phyloP scores from a whole-genome alignment of 2,329 filamentous ascomycete genomes.

The Canariomyces notabilis region DNA sequence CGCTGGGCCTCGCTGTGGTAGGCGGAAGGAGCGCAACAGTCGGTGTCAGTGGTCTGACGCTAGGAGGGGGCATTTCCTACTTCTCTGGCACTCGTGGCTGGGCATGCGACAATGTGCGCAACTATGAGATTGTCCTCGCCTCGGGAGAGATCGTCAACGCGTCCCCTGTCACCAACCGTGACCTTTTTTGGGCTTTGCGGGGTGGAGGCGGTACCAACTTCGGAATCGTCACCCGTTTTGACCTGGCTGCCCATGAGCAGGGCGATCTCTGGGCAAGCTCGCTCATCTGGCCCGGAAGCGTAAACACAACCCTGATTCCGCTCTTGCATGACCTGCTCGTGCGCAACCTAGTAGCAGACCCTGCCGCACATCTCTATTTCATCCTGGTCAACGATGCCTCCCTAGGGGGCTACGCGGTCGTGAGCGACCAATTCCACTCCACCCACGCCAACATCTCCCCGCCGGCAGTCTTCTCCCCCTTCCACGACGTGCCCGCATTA shows the following conservation, averaged over 20 bases:
- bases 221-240: constrained; percentile 23
- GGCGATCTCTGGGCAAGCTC: constrained; percentile 29
- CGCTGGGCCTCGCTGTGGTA: constrained; percentile 35
- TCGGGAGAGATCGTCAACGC: constrained; percentile 41
- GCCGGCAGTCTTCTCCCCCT: constrained; percentile 23
- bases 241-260: constrained; percentile 16
- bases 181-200: constrained; percentile 39
- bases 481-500: constrained; percentile 23
- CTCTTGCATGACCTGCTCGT: constrained; percentile 17
- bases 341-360: constrained; percentile 13
- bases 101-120: constrained; percentile 41
- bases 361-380: constrained; percentile 19
- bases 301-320: constrained; percentile 31
- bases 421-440: constrained; percentile 18
- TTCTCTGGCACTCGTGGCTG: constrained; percentile 42
- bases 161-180: constrained; percentile 30
- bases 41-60: constrained; percentile 40
- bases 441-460: constrained; percentile 9
- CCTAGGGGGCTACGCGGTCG: constrained; percentile 13
- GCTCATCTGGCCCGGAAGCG: constrained; percentile 39
- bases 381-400: constrained; percentile 4
- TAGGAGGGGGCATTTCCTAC: constrained; percentile 47
- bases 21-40: constrained; percentile 40
- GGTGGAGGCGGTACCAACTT: constrained; percentile 22
- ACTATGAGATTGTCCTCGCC: constrained; percentile 44